Percentiles rank a stretch among this genome's conserved stretches.
phyloP scores from a whole-genome alignment of 2,329 filamentous ascomycete species.

The Penicillium sp. region DNA sequence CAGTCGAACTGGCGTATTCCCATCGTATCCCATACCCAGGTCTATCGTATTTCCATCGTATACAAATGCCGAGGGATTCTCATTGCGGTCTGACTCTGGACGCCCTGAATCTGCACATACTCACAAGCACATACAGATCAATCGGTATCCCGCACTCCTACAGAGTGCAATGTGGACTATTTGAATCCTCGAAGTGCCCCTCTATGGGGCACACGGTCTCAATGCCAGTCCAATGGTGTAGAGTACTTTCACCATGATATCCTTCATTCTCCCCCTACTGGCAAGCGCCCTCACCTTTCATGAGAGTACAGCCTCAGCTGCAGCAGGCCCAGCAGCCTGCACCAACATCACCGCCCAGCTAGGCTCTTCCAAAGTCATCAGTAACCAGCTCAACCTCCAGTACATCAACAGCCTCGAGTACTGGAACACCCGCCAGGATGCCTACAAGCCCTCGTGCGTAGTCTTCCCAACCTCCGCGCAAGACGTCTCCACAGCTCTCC shows the following conservation, averaged over 20 bases:
- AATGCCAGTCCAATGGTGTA: not conserved
- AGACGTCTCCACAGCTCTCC: conserved; percentile 29
- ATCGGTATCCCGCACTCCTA: not conserved
- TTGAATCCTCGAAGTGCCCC: not conserved
- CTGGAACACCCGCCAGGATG: conserved; percentile 28
- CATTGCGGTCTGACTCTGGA: not conserved
- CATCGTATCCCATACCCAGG: not conserved
- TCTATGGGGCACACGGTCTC: not conserved
- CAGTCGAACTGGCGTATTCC: not conserved
- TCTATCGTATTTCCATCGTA: conserved; percentile 20
- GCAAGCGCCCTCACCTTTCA: conserved; percentile 15
- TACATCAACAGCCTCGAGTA: conserved; percentile 26
- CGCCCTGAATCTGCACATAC: not conserved
- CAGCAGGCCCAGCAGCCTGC: conserved; percentile 25
- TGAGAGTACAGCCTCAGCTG: conserved; percentile 3
- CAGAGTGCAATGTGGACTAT: not conserved
- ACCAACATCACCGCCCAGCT: conserved; percentile 58
- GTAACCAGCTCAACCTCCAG: conserved; percentile 16
- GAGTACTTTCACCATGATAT: conserved; percentile 4
- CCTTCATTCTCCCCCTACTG: conserved; percentile 7
- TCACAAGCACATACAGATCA: not conserved
- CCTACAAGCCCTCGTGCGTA: conserved; percentile 29
- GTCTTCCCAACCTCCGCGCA: conserved; percentile 28
- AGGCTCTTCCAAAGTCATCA: conserved; percentile 21
- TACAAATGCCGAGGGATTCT: conserved; percentile 9